These are phyloP conservation scores for Trichoderma sp. DNA, from an alignment of 2,329 filamentous ascomycete genomes.

Conservation along the genomic window DNA sequence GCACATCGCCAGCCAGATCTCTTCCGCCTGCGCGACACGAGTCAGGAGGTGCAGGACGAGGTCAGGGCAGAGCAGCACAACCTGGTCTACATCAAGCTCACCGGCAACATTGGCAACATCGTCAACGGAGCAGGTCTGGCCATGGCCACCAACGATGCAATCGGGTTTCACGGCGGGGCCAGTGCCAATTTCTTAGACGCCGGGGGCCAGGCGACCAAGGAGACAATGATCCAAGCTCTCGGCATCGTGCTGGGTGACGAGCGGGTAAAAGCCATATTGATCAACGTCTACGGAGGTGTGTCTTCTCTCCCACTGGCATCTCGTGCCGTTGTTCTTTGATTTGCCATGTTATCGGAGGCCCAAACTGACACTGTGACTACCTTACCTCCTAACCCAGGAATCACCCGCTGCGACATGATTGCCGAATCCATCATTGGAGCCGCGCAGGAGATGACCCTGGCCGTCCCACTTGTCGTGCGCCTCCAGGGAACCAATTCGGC, in stretches of 20 bases:
- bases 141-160: conserved; percentile 87
- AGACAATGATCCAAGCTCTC: conserved; percentile 78
- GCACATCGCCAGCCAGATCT: conserved; percentile 45
- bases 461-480: conserved; percentile 49
- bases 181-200: conserved; percentile 88
- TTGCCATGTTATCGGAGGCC: background rate
- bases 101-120: conserved; percentile 72
- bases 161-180: conserved; percentile 66
- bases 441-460: conserved; percentile 42
- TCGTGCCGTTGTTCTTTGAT: background rate
- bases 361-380: conserved; percentile 31
- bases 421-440: conserved; percentile 52
- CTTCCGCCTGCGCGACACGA: conserved; percentile 43
- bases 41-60: conserved; percentile 41
- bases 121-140: conserved; percentile 89
- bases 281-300: conserved; percentile 57
- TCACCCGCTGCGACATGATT: conserved; percentile 55
- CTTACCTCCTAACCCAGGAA: conserved; percentile 36
- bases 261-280: conserved; percentile 67
- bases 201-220: conserved; percentile 81
- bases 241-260: conserved; percentile 70
- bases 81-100: conserved; percentile 74
- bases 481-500: conserved; percentile 52
- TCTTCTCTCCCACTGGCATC: background rate
- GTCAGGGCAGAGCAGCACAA: conserved; percentile 57